Base-by-base conservation (phyloP, 2,329 filamentous ascomycete genomes). In the Aspergillus sp. region DNA sequence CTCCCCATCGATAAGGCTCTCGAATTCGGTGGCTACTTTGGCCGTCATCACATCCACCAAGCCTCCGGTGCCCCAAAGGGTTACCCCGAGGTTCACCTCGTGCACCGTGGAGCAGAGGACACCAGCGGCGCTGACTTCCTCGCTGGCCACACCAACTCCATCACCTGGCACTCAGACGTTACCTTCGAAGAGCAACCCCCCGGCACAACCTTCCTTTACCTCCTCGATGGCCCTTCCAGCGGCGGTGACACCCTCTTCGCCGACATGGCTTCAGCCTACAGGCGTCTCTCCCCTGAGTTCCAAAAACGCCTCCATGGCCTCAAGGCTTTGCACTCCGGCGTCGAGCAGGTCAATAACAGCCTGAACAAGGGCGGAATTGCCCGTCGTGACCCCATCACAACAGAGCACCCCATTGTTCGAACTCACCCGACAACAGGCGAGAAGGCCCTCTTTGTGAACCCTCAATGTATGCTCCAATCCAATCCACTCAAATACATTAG, bases 81-180 rank as follows among this genome's bases (percentile, higher is more conserved):
- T 3, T 83, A 86, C 70, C 89, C 90, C 0, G 86, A 92, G 71
- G 76, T 95, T 15, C 90, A 93, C 68, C 83, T 95, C 2, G 90
- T 93, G 1, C 89, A 93, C 74, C 85, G 90, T 39, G 85, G 85
- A 18, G 87, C 84, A 48, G 78, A 84, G 58, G 87, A 90, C 64
- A 84, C 81, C 6, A 82, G 80, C 2, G 82, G 80, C 18, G 76
- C 83, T 18, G 79, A 83, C 48, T 89, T 89, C 73, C 87, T 91
- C 63, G 76, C 82, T 54, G 84, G 85, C 47, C 83, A 89, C 20
- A 93, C 89, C 3, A 93, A 88, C 74, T 90, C 88, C 1, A 86
- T 96, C 1, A 90, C 90, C 7, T 96, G 91, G 91, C 92, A 96
- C 76, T 90, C 87, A 0, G 92, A 96, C 64, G 88, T 96, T 1